These are phyloP conservation scores for Eragrostis tef DNA, from an alignment of 202 grass and related monocot species.

Conservation along the genomic window DNA sequence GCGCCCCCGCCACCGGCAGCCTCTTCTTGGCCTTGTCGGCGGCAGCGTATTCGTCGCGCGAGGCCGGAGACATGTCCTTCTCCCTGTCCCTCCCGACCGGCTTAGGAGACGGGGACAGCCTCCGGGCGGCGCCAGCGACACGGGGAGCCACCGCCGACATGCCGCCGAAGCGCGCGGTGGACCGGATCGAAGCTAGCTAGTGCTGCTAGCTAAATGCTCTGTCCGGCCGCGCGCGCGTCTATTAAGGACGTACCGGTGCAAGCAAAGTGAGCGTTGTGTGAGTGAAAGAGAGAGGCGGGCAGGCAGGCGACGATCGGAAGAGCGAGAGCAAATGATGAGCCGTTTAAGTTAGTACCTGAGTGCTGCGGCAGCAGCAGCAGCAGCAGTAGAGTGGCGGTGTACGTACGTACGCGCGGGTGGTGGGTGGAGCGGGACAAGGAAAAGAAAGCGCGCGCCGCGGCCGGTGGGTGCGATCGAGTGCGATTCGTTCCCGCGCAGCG, in stretches of 20 bases:
- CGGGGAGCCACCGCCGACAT: constrained; percentile 45
- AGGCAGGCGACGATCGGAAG: not conserved
- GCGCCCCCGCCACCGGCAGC: no score
- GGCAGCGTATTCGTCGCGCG: not conserved
- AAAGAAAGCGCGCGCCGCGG: constrained; percentile 1
- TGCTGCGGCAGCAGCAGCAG: not conserved
- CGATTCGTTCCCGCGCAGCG: not conserved
- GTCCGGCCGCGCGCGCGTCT: not conserved
- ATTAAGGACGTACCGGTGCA: not conserved
- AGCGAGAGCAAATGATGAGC: constrained; percentile 18
- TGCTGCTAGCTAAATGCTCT: no score
- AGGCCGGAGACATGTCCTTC: not conserved
- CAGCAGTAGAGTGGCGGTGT: not conserved
- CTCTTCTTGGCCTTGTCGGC: constrained; percentile 34
- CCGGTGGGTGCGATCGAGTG: not conserved
- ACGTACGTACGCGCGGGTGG: constrained; percentile 33
- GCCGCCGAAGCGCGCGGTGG: not conserved
- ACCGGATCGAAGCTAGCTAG: not conserved
- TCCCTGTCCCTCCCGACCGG: not conserved
- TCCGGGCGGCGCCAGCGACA: constrained; percentile 15
- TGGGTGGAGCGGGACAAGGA: constrained; percentile 9
- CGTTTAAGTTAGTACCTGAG: not conserved
- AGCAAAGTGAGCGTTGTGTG: not conserved
- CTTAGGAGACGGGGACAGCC: constrained; percentile 38
- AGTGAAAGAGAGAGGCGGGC: constrained; percentile 19